phyloP scores from a whole-genome alignment of 2,329 filamentous ascomycete genomes.

The Hymenoscyphus fructigenus region DNA sequence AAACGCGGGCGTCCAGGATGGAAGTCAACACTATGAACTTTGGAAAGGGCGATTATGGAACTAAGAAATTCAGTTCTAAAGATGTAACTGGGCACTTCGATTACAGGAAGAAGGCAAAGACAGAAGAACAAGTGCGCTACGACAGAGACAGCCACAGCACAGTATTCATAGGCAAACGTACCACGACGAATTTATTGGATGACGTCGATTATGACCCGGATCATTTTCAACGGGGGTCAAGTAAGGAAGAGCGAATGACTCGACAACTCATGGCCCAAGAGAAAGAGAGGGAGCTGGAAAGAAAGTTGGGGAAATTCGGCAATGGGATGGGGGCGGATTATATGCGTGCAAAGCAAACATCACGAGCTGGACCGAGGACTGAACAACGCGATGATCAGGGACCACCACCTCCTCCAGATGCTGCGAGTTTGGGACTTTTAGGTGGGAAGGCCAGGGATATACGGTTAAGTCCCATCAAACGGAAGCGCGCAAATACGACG shows the following conservation, averaged over 20 bases:
- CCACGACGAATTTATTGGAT: conserved; percentile 63
- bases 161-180: conserved; percentile 53
- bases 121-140: conserved; percentile 45
- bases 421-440: conserved; percentile 46
- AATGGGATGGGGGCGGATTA: conserved; percentile 70
- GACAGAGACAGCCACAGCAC: conserved; percentile 59
- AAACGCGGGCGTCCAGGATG: conserved; percentile 65
- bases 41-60: conserved; percentile 33
- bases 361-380: conserved; percentile 16
- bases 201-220: conserved; percentile 60
- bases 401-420: conserved; percentile 41
- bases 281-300: conserved; percentile 70
- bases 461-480: conserved; percentile 59
- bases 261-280: conserved; percentile 65
- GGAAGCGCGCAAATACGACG: conserved; percentile 49
- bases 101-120: conserved; percentile 25
- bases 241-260: conserved; percentile 65
- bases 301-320: conserved; percentile 63
- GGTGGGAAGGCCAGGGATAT: conserved; percentile 44
- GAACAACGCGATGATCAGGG: conserved; percentile 12
- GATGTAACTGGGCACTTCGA: conserved; percentile 29
- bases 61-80: conserved; percentile 27
- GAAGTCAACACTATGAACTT: conserved; percentile 74
- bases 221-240: conserved; percentile 49
- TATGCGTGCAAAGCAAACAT: conserved; percentile 46